Base-by-base conservation (phyloP, 805 yeast species). In the Metschnikowia continentalis region DNA sequence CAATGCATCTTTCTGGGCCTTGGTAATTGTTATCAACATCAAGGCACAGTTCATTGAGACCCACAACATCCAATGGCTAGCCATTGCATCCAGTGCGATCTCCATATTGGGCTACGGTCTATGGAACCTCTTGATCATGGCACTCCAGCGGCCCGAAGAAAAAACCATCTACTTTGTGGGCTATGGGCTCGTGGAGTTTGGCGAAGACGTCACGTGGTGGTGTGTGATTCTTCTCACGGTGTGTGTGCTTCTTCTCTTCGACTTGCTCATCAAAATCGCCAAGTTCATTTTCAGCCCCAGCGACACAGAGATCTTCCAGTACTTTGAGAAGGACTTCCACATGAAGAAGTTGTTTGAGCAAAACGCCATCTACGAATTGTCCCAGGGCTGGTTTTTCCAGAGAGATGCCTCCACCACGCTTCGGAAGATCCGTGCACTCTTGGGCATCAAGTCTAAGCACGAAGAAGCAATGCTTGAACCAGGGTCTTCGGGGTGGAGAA, bases 141-240 rank as follows among this genome's bases (percentile, higher is more conserved):
- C 76, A 3, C 68, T 91, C n/a, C 86, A 88, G 64, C 72, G 67
- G 61, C 67, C 62, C 57, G 79, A 70, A 62, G 79, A 62, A 47
- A 75, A 76, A 33, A 70, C 80, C 49, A 87, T 88, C 13, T 90
- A 81, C 67, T 88, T 80, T 64, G 97, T 88, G 2, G 72, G 75
- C 6, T 75, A 79, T 54, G 96, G 94, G 2, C 72, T 94, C 44
- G 67, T 82, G 45, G 81, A 81, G 47, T 90, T 89, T 71, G 98
- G 98, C 20, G 68, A 57, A 19, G 97, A 94, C 63, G 65, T 74
- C n/a, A 77, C 88, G 0, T 92, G 90, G 82, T 94, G 98, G 98
- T 88, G 89, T 1, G 67, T 89, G 0, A 69, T 88, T 33, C 61
- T 89, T 32, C 75, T 83, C 1, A 63, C 87, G 17, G 65, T 75